Percentiles rank a stretch among this genome's conserved stretches.
Evolutionary conservation across 345 rosid species (phyloP).

Genomic region (Citrus sp.): DNA sequence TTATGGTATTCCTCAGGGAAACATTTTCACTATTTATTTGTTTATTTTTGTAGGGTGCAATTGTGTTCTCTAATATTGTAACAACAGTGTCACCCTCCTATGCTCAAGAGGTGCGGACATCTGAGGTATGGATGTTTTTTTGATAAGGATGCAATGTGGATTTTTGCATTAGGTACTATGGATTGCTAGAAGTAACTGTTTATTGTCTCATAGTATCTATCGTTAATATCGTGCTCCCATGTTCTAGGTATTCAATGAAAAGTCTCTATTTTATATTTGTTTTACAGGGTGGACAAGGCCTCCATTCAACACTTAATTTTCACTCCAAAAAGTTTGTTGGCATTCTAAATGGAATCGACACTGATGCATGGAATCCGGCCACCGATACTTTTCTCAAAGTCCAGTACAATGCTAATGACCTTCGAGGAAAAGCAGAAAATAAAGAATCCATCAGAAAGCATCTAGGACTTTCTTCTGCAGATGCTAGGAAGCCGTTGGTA

Average conservation of each 20-base stretch:
- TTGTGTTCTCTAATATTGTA: slow-evolving; percentile 93
- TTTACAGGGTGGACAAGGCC: slow-evolving; percentile 86
- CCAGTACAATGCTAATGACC: slow-evolving; percentile 75
- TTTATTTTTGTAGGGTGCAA: slow-evolving; percentile 66
- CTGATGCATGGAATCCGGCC: slow-evolving; percentile 96
- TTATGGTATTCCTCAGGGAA: slow-evolving; percentile 1
- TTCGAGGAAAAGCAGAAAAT: slow-evolving; percentile 88
- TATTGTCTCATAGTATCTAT: background rate
- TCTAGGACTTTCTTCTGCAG: slow-evolving; percentile 75
- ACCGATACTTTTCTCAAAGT: slow-evolving; percentile 71
- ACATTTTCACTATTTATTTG: slow-evolving; percentile 3
- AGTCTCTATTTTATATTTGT: slow-evolving; percentile 6
- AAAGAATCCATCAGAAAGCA: slow-evolving; percentile 59
- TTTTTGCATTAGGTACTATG: background rate
- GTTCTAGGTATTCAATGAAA: background rate
- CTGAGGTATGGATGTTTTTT: slow-evolving; percentile 58
- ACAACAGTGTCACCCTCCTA: slow-evolving; percentile 98
- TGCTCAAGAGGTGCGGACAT: slow-evolving; percentile 87
- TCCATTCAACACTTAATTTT: slow-evolving; percentile 74
- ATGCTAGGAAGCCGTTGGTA: slow-evolving; percentile 77
- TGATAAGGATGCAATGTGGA: background rate
- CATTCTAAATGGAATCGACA: slow-evolving; percentile 89
- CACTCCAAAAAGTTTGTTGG: slow-evolving; percentile 88
- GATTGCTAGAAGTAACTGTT: background rate
- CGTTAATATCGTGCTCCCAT: background rate